A percentile compares a stretch with the other conserved stretches of the same genome.
phyloP scores from a whole-genome alignment of 306 rosid genomes.

The Begonia fuchsioides region DNA sequence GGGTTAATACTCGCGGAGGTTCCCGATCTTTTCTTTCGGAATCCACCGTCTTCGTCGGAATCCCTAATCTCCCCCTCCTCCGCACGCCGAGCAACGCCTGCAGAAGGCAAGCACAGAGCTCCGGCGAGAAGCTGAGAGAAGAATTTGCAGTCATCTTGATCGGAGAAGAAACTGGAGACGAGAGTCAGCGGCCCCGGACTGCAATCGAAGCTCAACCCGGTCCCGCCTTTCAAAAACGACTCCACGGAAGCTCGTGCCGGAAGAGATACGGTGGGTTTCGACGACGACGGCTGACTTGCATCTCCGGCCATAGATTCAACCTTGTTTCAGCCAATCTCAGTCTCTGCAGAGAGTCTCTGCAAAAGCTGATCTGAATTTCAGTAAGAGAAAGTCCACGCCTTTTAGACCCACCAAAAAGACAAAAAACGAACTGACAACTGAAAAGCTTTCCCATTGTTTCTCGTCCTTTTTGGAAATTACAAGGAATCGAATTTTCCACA shows the following conservation, averaged over 20 bases:
- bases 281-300: slow-evolving; percentile 10
- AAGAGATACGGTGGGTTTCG: slow-evolving; percentile 22
- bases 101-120: slow-evolving; percentile 46
- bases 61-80: slow-evolving; percentile 8
- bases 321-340: not conserved
- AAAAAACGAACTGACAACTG: not conserved
- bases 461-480: too few relatives aligned
- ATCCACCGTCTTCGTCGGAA: slow-evolving; percentile 13
- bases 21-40: slow-evolving; percentile 14
- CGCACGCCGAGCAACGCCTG: not conserved
- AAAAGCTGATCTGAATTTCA: slow-evolving; percentile 32
- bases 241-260: slow-evolving; percentile 59
- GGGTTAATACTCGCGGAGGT: slow-evolving; percentile 19
- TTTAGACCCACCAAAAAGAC: not conserved
- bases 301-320: slow-evolving; percentile 31
- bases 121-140: slow-evolving; percentile 83
- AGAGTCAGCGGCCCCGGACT: slow-evolving; percentile 88
- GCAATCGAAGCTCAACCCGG: slow-evolving; percentile 22
- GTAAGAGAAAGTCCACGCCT: slow-evolving; percentile 52
- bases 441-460: too few relatives aligned
- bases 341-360: too few relatives aligned
- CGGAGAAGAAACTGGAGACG: slow-evolving; percentile 44
- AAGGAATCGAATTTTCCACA: too few relatives aligned
- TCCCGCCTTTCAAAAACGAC: slow-evolving; percentile 25
- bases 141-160: slow-evolving; percentile 45